A percentile compares a stretch with the other conserved stretches of the same genome.
These are phyloP conservation scores for Calocybe gangraenosa DNA, from an alignment of 768 basidiomycete genomes.

Conservation along the genomic window DNA sequence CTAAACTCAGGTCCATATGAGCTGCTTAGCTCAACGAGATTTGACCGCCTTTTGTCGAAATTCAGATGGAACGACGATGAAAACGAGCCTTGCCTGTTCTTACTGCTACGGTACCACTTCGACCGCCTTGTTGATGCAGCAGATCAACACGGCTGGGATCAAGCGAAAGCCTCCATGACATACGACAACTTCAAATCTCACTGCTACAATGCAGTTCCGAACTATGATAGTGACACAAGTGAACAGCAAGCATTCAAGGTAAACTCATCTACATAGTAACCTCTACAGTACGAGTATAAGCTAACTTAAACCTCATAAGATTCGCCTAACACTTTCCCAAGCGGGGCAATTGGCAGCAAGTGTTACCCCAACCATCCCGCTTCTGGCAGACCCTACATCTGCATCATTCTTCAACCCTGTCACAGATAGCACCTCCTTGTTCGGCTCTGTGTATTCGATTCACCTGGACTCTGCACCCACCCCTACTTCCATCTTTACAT, in stretches of 20 bases:
- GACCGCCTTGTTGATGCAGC: conserved; percentile 56
- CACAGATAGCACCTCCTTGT: conserved; percentile 15
- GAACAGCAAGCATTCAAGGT: conserved; percentile 29
- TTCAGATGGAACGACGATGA: conserved; percentile 56
- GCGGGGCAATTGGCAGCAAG: conserved; percentile 33
- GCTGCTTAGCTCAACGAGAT: conserved; percentile 55
- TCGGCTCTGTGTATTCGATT: conserved; percentile 38
- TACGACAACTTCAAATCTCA: conserved; percentile 32
- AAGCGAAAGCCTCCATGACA: conserved; percentile 29
- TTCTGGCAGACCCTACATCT: conserved; percentile 36
- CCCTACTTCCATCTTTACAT: conserved; percentile 51
- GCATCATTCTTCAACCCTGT: conserved; percentile 31
- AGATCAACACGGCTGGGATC: conserved; percentile 45
- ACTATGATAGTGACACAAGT: conserved; percentile 17
- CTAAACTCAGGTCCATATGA: conserved; percentile 21
- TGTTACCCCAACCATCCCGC: conserved; percentile 25
- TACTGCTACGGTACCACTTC: conserved; percentile 58
- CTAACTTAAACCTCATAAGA: conserved; percentile 27
- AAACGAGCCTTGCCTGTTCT: conserved; percentile 50
- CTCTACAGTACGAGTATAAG: neutral
- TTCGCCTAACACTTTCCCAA: conserved; percentile 47
- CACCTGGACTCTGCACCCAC: conserved; percentile 55
- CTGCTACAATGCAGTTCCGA: conserved; percentile 44
- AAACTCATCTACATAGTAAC: neutral
- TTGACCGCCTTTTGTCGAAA: conserved; percentile 44